Percentiles rank a stretch among this genome's conserved stretches.
Evolutionary conservation across 805 yeast genomes (phyloP).

Genomic region (Vanderwaltozyma verrucispora): DNA sequence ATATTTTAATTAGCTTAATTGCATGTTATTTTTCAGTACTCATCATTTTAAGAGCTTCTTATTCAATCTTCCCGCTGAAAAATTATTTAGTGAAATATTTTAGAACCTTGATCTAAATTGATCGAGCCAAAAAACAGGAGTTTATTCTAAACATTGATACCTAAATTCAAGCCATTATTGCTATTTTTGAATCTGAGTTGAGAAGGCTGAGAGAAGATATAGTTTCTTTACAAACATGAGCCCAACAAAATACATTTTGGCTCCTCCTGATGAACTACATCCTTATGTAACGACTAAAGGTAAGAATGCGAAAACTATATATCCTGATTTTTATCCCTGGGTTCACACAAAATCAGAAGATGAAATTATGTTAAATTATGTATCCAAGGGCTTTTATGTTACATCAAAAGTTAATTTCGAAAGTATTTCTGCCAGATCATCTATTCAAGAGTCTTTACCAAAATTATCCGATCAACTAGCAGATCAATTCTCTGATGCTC

Average conservation of each 20-base stretch:
- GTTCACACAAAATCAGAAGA: slow-evolving; percentile 24
- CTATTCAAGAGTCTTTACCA: slow-evolving; percentile 25
- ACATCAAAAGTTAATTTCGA: slow-evolving; percentile 28
- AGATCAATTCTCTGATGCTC: slow-evolving; percentile 19
- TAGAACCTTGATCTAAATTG: no score
- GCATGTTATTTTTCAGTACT: no score
- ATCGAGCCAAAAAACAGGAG: no score
- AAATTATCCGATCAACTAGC: slow-evolving; percentile 23
- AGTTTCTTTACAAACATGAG: slow-evolving; percentile 4
- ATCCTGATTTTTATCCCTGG: slow-evolving; percentile 30
- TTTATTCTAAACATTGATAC: no score
- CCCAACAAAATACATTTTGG: slow-evolving; percentile 20
- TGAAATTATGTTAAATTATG: slow-evolving; percentile 22
- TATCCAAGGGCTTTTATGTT: slow-evolving; percentile 26
- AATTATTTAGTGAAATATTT: no score
- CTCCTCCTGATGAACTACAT: slow-evolving; percentile 28
- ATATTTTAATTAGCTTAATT: no score
- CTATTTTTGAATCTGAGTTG: no score
- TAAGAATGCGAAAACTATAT: slow-evolving; percentile 8
- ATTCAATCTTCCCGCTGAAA: background rate
- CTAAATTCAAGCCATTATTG: no score
- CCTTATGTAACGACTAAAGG: slow-evolving; percentile 12
- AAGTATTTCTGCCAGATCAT: slow-evolving; percentile 29
- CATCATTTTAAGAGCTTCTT: no score
- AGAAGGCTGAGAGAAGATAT: no score